Base-by-base conservation (phyloP, 345 rosid genomes). In the Eucalyptus cladocalyx region DNA sequence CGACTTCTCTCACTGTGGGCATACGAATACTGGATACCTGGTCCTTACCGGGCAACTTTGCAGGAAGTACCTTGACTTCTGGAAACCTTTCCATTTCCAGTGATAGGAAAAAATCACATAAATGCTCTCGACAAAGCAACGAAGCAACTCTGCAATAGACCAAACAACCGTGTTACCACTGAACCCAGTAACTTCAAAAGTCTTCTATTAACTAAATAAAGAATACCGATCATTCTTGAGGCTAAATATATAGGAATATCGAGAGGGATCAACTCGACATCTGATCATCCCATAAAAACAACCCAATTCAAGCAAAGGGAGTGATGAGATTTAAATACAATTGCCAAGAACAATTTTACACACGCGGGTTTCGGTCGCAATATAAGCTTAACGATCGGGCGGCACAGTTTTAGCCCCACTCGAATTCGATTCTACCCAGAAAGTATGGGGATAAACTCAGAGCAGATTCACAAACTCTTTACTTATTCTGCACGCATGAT, bases 61-160 rank as follows among this genome's bases (percentile, higher is more conserved):
- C 89, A 62, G 96, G 95, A 89, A 94, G 92, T 87, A 89, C 89
- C 93, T 94, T 95, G 17, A 92, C 90, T 91, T 96, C 96, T 80
- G 93, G 26, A 91, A 92, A 89, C 93, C 95, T 95, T 87, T 97
- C 97, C 98, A 97, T 95, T 34, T 91, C 89, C 58, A 87, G 86
- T 88, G 89, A 90, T 89, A 89, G 81, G 85, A 19, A 87, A 90
- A 89, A 89, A 87, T 92, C 86, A 92, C 95, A 95, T 93, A 88
- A 90, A 92, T 7, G 87, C 40, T 56, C 85, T 80, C 87, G 80
- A n/a, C 87, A 88, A 49, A 34, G 69, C 62, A 65, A 50, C 83
- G n/a, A 83, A 88, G 37, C 50, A 91, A 87, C 80, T 89, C 94
- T 93, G 92, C 95, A 92, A 91, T 90, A 34, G 50, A 56, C 86